Base-by-base conservation (phyloP, 331 rosid species). In the Acacia concinna region DNA sequence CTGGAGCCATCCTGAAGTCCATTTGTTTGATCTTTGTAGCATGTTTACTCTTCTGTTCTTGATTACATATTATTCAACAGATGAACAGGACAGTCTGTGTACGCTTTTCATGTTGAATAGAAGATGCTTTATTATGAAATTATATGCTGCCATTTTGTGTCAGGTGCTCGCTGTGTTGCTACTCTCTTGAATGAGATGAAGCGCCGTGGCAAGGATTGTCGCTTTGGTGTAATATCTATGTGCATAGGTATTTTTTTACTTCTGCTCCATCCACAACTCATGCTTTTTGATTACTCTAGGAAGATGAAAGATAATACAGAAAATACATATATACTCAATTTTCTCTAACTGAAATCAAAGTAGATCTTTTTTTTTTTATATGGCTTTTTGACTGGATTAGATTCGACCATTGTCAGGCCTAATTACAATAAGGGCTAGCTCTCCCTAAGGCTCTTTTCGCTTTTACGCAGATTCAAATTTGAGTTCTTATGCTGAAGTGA, bases 161-260 rank as follows among this genome's bases (percentile, higher is more conserved):
- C 67, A 92, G 97, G 99, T 81, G 91, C 97, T 62, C 92, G 94
- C 60, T 90, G 93, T 25, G 96, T 93, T 31, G 86, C 96, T 17
- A 91, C 96, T 17, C 87, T 95, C 41, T 68, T 95, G 86, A 82
- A 91, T 47, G 99, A 95, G 86, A 95, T 91, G 99, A 91, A 90
- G 86, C 94, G 93, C 0, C 91, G 87, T 1, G 97, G 97, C 79
- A 87, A 79, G 81, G 90, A 88, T 37, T 83, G 90, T 70, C 96
- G 93, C 31, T 95, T 77, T 73, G 98, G 97, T 47, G 90, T 91
- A 6, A 88, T 91, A 83, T 95, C 97, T 63, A 95, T 92, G 98
- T 95, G 98, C 91, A 91, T 92, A 85, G 98, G 96, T 91, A 71
- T 32, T 80, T 40, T 80, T 35, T n/a, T 67, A 82, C 84, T 74